phyloP scores from a whole-genome alignment of 2,329 filamentous ascomycete genomes.

The Cryoendolithus antarcticus region DNA sequence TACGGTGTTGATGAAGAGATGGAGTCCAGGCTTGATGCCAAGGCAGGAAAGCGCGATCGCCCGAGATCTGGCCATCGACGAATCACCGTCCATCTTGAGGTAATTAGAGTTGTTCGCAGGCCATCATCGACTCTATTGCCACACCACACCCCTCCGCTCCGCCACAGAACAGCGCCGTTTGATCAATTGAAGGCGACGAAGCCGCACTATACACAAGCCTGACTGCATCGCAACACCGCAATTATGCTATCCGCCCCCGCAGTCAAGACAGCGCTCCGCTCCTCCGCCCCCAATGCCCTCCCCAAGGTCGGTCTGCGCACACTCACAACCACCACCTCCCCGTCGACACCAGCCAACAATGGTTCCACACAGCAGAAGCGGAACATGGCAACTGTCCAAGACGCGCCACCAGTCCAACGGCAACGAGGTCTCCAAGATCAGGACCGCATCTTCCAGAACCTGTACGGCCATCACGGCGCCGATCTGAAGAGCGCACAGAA shows the following conservation, averaged over 20 bases:
- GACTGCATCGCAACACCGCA: neutral
- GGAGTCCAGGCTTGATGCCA: too few relatives aligned
- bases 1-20: too few relatives aligned
- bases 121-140: conserved; percentile 5
- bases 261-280: conserved; percentile 17
- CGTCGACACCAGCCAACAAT: conserved; percentile 15
- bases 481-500: conserved; percentile 92
- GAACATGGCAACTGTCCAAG: conserved; percentile 49
- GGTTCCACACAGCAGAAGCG: conserved; percentile 42
- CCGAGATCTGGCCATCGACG: too few relatives aligned
- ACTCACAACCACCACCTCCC: conserved; percentile 14
- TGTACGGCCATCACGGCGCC: conserved; percentile 84
- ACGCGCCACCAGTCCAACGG: conserved; percentile 46
- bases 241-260: conserved; percentile 21
- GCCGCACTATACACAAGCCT: conserved; percentile 2
- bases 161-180: too few relatives aligned
- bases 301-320: conserved; percentile 21
- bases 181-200: conserved; percentile 5
- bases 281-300: conserved; percentile 13
- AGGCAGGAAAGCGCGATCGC: too few relatives aligned
- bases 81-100: too few relatives aligned
- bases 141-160: conserved; percentile 6
- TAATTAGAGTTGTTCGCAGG: neutral
- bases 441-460: conserved; percentile 97
- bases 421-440: conserved; percentile 89